Base-by-base conservation (phyloP, 306 rosid genomes). In the Cotoneaster glaucophyllus region DNA sequence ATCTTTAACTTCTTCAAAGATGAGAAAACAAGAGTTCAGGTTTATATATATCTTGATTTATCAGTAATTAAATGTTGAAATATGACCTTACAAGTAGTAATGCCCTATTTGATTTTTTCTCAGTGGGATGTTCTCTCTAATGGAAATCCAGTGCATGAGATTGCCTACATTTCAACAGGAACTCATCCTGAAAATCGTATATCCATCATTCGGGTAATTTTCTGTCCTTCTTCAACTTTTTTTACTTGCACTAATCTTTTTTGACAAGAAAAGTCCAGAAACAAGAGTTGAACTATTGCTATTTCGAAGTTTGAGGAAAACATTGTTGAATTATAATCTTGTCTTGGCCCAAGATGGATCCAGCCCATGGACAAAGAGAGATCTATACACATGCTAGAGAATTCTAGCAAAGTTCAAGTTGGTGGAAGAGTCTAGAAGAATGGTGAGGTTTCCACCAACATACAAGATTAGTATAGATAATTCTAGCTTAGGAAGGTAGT, bases 101-200 rank as follows among this genome's bases (percentile, higher is more conserved):
- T 22, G n/a, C 11, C 5, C 39, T 25, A n/a, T 25, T 73, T 18
- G 4, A 17, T 6, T 64, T 78, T 78, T n/a, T 77, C 4, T 73
- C 41, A 93, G 96, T 91, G 98, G 97, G 97, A 93, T 77, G 79
- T 86, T 70, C 85, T 91, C 32, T 72, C 77, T 19, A 9, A 34
- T 71, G 88, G 81, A 69, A 67, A 73, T 72, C 64, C 81, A 12
- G 81, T 74, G 18, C 69, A 77, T 4, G 82, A 81, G 76, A 61
- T 91, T 77, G 89, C 76, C 4, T 89, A 73, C 64, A 82, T 93
- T 73, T 67, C 83, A 66, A 83, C 45, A 13, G 93, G 93, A 79
- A 44, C 32, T 79, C 67, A 87, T 81, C 89, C 80, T 8, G 86
- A 84, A 41, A 88, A 88, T 52, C 76, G 43, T 26, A 77, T 82